Percentiles rank a stretch among this genome's conserved stretches.
These are phyloP conservation scores for Saturnispora zaruensis DNA, from an alignment of 805 yeast genomes.

Conservation along the genomic window DNA sequence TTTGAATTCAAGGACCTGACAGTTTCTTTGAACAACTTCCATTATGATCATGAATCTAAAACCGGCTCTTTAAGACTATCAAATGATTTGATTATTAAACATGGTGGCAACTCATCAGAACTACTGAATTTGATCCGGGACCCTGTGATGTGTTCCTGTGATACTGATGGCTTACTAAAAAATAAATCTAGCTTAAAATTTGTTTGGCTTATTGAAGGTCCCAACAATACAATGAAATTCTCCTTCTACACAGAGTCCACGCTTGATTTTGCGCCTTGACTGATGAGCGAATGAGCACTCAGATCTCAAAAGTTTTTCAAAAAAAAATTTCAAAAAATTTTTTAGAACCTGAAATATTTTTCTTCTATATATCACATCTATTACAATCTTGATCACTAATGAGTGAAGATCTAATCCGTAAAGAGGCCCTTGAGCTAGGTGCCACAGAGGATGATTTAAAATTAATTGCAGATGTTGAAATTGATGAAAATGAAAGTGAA, in stretches of 20 bases:
- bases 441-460: slow-evolving; percentile 79
- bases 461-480: slow-evolving; percentile 43
- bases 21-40: not conserved
- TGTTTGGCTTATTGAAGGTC: slow-evolving; percentile 1
- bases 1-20: not conserved
- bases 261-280: not conserved
- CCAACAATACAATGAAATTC: not conserved
- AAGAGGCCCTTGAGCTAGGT: slow-evolving; percentile 74
- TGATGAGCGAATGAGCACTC: not conserved
- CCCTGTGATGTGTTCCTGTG: not conserved
- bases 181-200: not conserved
- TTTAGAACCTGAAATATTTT: slow-evolving; percentile 2
- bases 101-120: not conserved
- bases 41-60: not conserved
- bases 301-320: not conserved
- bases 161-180: not conserved
- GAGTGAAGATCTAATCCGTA: slow-evolving; percentile 36
- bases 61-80: not conserved
- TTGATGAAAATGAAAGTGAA: slow-evolving; percentile 41
- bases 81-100: not conserved
- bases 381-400: slow-evolving; percentile 9
- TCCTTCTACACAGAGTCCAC: slow-evolving; percentile 1
- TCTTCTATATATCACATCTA: slow-evolving; percentile 6
- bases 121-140: not conserved
- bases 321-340: not conserved